These are phyloP conservation scores for Pseudogymnoascus sp. DNA, from an alignment of 2,329 filamentous ascomycete species.

Conservation along the genomic window DNA sequence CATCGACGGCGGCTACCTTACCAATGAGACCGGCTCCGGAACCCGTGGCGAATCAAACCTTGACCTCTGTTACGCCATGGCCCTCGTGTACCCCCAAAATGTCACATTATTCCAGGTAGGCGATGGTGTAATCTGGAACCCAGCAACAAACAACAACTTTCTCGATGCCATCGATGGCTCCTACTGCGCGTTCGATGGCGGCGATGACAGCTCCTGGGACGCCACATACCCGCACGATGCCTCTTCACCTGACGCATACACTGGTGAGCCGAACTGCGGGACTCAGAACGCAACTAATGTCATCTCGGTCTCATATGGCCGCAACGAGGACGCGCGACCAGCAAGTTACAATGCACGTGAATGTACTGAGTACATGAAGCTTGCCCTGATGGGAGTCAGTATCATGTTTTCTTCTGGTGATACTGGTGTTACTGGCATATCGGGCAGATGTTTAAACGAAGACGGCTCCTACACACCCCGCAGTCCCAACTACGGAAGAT, in stretches of 20 bases:
- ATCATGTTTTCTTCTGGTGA: constrained; percentile 55
- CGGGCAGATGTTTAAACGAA: constrained; percentile 16
- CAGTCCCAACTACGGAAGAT: constrained; percentile 16
- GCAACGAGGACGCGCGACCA: constrained; percentile 56
- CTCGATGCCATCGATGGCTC: constrained; percentile 37
- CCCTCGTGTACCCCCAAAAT: constrained; percentile 42
- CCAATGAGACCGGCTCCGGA: constrained; percentile 25
- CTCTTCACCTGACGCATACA: constrained; percentile 28
- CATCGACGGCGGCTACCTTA: constrained; percentile 12
- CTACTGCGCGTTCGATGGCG: constrained; percentile 38
- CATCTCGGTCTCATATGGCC: constrained; percentile 50
- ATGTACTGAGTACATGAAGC: constrained; percentile 54
- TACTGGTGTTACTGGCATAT: constrained; percentile 30
- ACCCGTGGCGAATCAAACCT: constrained; percentile 30
- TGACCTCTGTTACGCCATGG: constrained; percentile 36
- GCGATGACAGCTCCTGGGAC: constrained; percentile 22
- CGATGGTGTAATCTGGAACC: constrained; percentile 22
- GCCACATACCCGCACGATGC: constrained; percentile 32
- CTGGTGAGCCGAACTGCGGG: constrained; percentile 38
- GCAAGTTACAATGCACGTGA: constrained; percentile 50
- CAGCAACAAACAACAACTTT: constrained; percentile 25
- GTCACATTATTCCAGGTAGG: constrained; percentile 42
- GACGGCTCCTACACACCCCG: constrained; percentile 11
- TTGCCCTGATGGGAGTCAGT: constrained; percentile 55
- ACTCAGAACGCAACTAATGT: constrained; percentile 40